A percentile compares a stretch with the other conserved stretches of the same genome.
Evolutionary conservation across 2,329 filamentous ascomycete genomes (phyloP).

Genomic region (Ophiostoma tasmaniense): DNA sequence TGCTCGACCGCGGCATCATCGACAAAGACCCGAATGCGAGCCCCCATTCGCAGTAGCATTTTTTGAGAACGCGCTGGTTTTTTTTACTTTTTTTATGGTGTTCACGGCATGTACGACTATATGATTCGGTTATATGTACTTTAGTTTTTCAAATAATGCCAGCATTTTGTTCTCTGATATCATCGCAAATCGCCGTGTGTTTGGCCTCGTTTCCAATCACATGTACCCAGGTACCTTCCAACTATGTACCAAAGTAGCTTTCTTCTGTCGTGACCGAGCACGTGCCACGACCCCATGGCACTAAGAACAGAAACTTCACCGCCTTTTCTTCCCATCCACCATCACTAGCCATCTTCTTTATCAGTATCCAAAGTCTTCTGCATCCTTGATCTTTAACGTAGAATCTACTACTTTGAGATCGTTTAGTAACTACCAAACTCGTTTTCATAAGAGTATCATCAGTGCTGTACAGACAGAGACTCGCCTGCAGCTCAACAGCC

Average conservation of each 20-base stretch:
- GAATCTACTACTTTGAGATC: not conserved
- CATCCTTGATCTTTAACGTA: not conserved
- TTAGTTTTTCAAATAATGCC: not conserved
- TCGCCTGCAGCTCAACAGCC: not conserved
- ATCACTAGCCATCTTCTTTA: not conserved
- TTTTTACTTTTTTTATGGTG: not conserved
- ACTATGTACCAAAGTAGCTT: not conserved
- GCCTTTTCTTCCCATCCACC: not conserved
- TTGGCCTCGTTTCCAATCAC: not conserved
- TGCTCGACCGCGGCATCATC: not conserved
- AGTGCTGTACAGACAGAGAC: not conserved
- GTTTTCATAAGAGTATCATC: not conserved
- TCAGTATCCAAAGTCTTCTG: not conserved
- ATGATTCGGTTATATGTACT: not conserved
- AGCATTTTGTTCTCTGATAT: not conserved
- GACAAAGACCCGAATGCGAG: slow-evolving; percentile 2
- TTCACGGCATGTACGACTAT: not conserved
- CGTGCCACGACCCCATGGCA: not conserved
- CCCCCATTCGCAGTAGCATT: not conserved
- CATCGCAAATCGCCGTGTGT: not conserved
- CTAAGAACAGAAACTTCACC: not conserved
- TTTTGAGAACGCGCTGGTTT: not conserved
- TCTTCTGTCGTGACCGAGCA: not conserved
- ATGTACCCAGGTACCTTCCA: no score
- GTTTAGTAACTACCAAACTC: not conserved